A percentile compares a stretch with the other conserved stretches of the same genome.
These are phyloP conservation scores for Gaertneriomyces sp. DNA, from an alignment of 192 early-diverging fungal genomes.

Conservation along the genomic window DNA sequence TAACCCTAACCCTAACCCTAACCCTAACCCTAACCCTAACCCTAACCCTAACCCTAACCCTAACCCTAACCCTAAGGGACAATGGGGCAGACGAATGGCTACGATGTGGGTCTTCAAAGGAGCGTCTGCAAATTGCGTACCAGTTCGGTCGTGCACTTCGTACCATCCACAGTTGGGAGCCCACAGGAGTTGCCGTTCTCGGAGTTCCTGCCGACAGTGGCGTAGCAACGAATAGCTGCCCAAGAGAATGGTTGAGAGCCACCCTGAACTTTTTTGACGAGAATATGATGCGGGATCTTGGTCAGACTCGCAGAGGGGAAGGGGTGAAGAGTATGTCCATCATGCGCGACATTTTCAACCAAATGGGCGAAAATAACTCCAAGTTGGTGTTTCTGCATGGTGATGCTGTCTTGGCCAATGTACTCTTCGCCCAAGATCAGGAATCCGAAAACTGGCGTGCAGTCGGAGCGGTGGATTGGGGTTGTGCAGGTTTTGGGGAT, in stretches of 20 bases:
- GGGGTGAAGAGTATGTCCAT: slow-evolving; percentile 3
- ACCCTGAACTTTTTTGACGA: slow-evolving; percentile 1
- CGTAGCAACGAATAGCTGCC: background rate
- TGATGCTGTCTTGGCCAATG: too few relatives aligned
- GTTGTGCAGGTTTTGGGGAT: slow-evolving; percentile 1
- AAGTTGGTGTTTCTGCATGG: too few relatives aligned
- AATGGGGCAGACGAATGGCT: slow-evolving; percentile 3
- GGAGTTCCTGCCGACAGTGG: slow-evolving; percentile 3
- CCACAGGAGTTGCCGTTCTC: slow-evolving; percentile 3
- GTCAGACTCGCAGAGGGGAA: background rate
- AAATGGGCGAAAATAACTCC: too few relatives aligned
- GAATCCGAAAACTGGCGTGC: background rate
- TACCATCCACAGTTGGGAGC: slow-evolving; percentile 5
- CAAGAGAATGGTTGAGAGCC: background rate
- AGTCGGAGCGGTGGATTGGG: slow-evolving; percentile 3
- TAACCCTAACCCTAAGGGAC: too few relatives aligned
- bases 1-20: too few relatives aligned
- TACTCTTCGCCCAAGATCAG: slow-evolving; percentile 5
- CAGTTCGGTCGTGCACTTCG: background rate
- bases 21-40: too few relatives aligned
- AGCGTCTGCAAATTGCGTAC: background rate
- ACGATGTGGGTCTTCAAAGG: slow-evolving; percentile 1
- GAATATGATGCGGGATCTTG: slow-evolving; percentile 2
- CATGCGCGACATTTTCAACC: slow-evolving; percentile 3
- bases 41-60: too few relatives aligned